Base-by-base conservation (phyloP, 441 rosid species). In the Jatropha podagrica region DNA sequence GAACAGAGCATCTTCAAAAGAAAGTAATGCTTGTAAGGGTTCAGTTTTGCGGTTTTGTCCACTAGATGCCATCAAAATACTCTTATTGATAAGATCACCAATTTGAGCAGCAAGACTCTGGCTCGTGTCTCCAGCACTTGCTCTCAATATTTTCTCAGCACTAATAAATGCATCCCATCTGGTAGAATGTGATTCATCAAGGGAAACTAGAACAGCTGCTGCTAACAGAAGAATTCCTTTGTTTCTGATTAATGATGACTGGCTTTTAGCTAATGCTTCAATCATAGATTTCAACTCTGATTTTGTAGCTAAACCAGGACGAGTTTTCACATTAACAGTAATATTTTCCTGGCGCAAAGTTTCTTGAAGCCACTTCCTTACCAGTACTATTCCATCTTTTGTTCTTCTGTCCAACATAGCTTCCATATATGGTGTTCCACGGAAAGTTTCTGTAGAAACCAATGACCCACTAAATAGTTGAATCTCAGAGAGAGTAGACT, bases 321-420 rank as follows among this genome's bases (percentile, higher is more conserved):
- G 94, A 71, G 85, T 69, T 83, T 90, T 95, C 74, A 88, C 88
- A 75, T 88, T 87, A 72, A 72, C 68, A 69, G 80, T 75, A 46
- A 90, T 77, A 52, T 89, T 92, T 80, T 93, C 96, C 5, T 83
- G 87, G 71, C 89, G 93, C 58, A 95, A 76, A 60, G 89, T 78
- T 84, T 95, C 97, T 79, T 87, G 97, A 79, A 93, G 99, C 98
- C 98, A 95, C 81, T 90, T 95, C 87, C 89, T 95, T 62, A 93
- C 90, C 79, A 95, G 83, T 61, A 92, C 77, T 52, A 90, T 85
- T 65, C 98, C 99, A 74, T 93, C 99, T 82, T 89, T 95, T 48
- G 92, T 86, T 84, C 85, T 86, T 80, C 98, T 90, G 71, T 95
- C 99, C 68, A 92, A 82, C 81, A 95, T 72, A 68, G 97, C 96